A percentile compares a stretch with the other conserved stretches of the same genome.
Evolutionary conservation across 2,329 filamentous ascomycete species (phyloP).

Genomic region (Pseudocercospora macadamiae): DNA sequence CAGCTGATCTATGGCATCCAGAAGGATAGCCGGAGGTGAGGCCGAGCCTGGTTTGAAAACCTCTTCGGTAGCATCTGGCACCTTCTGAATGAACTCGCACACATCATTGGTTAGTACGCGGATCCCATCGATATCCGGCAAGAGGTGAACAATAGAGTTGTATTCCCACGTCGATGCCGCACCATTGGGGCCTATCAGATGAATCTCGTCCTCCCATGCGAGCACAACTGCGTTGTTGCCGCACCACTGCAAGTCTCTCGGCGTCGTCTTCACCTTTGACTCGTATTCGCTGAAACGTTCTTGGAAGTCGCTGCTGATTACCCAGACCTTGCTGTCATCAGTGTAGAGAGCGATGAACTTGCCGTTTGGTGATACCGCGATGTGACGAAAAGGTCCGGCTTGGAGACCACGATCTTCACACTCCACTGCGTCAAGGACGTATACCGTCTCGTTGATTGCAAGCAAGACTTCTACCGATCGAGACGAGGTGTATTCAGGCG

Average conservation of each 20-base stretch:
- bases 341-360: conserved; percentile 88
- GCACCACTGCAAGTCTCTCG: conserved; percentile 92
- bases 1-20: conserved; percentile 89
- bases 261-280: conserved; percentile 79
- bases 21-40: conserved; percentile 84
- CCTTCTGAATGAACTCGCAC: conserved; percentile 97
- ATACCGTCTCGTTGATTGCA: conserved; percentile 81
- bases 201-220: conserved; percentile 97
- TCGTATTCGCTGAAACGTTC: conserved; percentile 90
- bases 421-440: conserved; percentile 83
- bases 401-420: conserved; percentile 89
- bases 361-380: conserved; percentile 88
- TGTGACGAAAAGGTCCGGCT: conserved; percentile 88
- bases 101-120: conserved; percentile 86
- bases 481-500: conserved; percentile 85
- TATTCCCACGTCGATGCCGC: conserved; percentile 73
- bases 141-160: conserved; percentile 84
- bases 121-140: conserved; percentile 88
- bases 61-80: conserved; percentile 70
- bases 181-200: conserved; percentile 84
- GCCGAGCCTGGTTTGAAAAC: conserved; percentile 88
- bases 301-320: conserved; percentile 94
- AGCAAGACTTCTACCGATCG: conserved; percentile 90
- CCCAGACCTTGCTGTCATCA: conserved; percentile 80
- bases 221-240: conserved; percentile 91